These are phyloP conservation scores for Blastocystis sp. DNA, from an alignment of 352 stramenopile species.

Conservation along the genomic window DNA sequence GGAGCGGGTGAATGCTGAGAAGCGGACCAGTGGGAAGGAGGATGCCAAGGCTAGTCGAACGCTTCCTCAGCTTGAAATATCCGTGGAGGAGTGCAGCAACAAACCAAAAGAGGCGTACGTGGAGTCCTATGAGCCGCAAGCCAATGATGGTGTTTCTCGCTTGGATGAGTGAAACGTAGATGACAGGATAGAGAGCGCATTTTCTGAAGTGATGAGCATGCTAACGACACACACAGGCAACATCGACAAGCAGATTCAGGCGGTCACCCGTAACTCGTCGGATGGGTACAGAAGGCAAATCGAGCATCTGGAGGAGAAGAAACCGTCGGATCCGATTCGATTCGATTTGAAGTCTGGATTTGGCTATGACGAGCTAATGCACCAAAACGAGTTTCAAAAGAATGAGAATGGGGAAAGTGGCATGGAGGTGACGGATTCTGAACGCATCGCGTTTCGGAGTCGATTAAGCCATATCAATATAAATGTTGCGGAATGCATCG, in stretches of 20 bases:
- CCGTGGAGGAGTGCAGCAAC: slow-evolving; percentile 59
- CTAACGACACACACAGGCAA: slow-evolving; percentile 36
- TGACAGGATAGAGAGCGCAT: background rate
- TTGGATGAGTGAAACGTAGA: background rate
- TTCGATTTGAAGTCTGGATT: slow-evolving; percentile 7
- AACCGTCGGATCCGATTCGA: background rate
- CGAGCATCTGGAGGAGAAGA: background rate
- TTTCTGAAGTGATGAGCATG: background rate
- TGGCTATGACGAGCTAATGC: slow-evolving; percentile 34
- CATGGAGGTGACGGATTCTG: background rate
- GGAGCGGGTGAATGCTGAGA: background rate
- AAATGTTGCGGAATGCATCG: slow-evolving; percentile 11
- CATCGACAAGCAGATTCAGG: slow-evolving; percentile 30
- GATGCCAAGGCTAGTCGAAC: background rate
- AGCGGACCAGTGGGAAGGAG: background rate
- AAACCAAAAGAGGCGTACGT: background rate
- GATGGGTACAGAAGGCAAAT: background rate
- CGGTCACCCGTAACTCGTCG: background rate
- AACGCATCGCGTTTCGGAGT: background rate
- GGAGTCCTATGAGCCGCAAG: slow-evolving; percentile 32
- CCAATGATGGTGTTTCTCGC: slow-evolving; percentile 28
- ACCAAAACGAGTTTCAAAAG: background rate
- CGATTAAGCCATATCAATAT: background rate
- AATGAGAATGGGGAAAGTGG: background rate
- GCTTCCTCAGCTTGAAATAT: slow-evolving; percentile 1